Base-by-base conservation (phyloP, 2,329 filamentous ascomycete species). In the Bipolaris oryzae region DNA sequence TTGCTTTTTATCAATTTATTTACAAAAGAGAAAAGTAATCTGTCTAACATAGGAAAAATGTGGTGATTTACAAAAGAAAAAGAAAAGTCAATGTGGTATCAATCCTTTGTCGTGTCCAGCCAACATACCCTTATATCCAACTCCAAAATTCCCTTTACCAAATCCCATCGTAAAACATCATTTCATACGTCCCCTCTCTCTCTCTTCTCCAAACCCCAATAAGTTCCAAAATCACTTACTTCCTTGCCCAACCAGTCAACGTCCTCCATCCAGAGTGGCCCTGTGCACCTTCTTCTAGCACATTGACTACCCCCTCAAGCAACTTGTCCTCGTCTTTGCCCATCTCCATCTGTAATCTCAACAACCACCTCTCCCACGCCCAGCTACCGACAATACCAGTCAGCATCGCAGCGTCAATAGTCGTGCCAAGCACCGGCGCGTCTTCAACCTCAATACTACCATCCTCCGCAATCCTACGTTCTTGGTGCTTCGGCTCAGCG, bases 331-430 rank as follows among this genome's bases (percentile, higher is more conserved):
- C 80, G 33, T 81, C 80, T 72, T 91, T 88, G 23, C 90, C 89
- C 71, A 91, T 95, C 80, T 97, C 93, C 78, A 89, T 85, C 79
- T 95, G 90, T 69, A 94, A 84, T 71, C 92, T 91, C 64, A 97
- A 79, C 75, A 98, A 85, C 95, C 95, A 99, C 74, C 91, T 90
- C 83, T 99, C 95, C 94, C 93, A 99, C 74, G 88, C 88, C 88
- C 92, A 95, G 23, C 89, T 88, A 4, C 92, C 95, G 0, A 94
- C 86, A 38, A 98, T 79, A 18, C 93, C 93, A 11, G 90, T 89
- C 63, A 96, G 81, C 66, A 85, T 87, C 1, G 91, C 90, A 13
- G 88, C 85, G 71, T 87, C 85, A 47, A 87, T 85, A 0, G 89
- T 92, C 4, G 72, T 74, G 23, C 75, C 76, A 43, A 66, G 69